Percentiles rank a stretch among this genome's conserved stretches.
These are phyloP conservation scores for Stramenopiles sp. DNA, from an alignment of 352 stramenopile species.

Conservation along the genomic window DNA sequence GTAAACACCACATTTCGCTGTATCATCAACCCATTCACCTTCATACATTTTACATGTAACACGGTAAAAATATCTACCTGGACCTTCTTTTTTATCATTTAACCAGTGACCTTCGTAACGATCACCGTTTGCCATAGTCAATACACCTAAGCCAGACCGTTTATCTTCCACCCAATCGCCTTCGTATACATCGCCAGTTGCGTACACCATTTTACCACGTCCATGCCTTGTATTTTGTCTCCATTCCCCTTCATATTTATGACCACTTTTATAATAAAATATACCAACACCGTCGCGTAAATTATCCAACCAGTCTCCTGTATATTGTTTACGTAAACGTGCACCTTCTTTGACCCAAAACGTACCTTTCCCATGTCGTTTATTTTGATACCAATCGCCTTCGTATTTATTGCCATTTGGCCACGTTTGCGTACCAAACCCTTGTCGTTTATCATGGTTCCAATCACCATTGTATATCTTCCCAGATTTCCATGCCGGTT, in stretches of 20 bases:
- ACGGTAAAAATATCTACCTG: background rate
- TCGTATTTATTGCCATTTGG: background rate
- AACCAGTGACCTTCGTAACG: background rate
- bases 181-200: background rate
- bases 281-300: background rate
- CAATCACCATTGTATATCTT: background rate
- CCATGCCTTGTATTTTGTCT: background rate
- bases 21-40: conserved; percentile 6
- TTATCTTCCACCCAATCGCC: background rate
- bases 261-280: background rate
- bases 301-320: background rate
- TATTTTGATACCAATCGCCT: background rate
- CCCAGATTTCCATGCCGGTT: background rate
- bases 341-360: background rate
- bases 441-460: background rate
- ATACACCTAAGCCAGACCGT: background rate
- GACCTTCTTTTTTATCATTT: background rate
- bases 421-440: background rate
- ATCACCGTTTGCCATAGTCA: conserved; percentile 3
- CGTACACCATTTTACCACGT: conserved; percentile 7
- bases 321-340: background rate
- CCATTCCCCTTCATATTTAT: background rate
- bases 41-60: background rate
- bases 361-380: background rate
- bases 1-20: background rate